Base-by-base conservation (phyloP, 495 filamentous ascomycete genomes). In the Lasiosphaeriaceae sp. region DNA sequence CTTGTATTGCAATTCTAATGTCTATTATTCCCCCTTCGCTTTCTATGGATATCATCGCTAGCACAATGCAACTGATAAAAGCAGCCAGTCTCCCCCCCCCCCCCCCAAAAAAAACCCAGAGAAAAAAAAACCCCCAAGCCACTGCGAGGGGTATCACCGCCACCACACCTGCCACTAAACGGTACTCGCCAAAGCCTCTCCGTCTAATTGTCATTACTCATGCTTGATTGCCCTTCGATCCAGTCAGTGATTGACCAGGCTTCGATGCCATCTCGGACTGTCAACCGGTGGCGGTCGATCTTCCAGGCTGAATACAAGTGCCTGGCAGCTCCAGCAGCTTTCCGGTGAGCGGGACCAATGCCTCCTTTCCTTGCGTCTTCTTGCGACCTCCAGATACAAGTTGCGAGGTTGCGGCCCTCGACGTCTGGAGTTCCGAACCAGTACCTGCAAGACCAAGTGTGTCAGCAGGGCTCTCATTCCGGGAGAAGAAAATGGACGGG, bases 391-490 rank as follows among this genome's bases (percentile, higher is more conserved):
- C 89, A 93, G 57, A 93, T 65, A 67, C 87, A 92, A 45, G 88
- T 92, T 47, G 89, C 88, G 57, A 92, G 69, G 70, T 92, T 92
- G 64, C 78, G 75, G 22, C 80, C 77, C 31, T 85, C 68, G 34
- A 66, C 74, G 72, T 90, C 81, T 31, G 87, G 87, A 26, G 68
- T 70, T 14, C 88, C 88, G 66, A 89, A 92, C 89, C 90, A 94
- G 73, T 92, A 92, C 59, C 80, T 83, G 63, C 55, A 24, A 31
- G 31, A 55, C 26, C 26, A 31, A 31, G 26, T 31, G 46, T 61
- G 63, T 64, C 29, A 60, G 59, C 46, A 52, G 26, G 1, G 0
- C 16, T 9, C 0, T 26, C 39, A n/a, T 12, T 29, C 1, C 31
- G 12, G 49, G 47, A 63, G 56, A 68, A 71, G 59, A 60, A 66